Evolutionary conservation across 345 rosid genomes (phyloP).

Genomic region (Eucalyptus melliodora): DNA sequence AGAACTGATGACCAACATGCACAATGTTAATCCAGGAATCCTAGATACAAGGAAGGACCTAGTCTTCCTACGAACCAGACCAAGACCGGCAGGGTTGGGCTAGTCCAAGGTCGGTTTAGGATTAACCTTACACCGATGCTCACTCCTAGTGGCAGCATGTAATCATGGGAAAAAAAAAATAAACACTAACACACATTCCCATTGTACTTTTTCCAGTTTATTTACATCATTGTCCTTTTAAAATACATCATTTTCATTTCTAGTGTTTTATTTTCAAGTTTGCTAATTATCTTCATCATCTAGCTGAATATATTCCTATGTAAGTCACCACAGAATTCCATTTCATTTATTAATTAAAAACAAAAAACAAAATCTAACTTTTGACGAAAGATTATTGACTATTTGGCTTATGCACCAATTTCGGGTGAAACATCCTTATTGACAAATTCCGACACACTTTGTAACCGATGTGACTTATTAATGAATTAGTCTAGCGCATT

Average conservation of each 20-base stretch:
- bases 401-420: not conserved
- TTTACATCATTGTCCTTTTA: not conserved
- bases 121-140: accelerated
- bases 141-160: not conserved
- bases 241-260: not conserved
- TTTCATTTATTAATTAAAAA: not conserved
- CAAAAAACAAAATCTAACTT: too few species aligned
- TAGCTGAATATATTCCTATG: not conserved
- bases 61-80: too few species aligned
- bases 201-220: not conserved
- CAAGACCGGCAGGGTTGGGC: accelerated
- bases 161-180: not conserved
- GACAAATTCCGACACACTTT: not conserved
- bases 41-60: accelerated
- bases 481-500: not conserved
- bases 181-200: not conserved
- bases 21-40: accelerated
- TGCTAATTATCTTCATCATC: not conserved
- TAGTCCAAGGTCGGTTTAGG: accelerated
- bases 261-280: not conserved
- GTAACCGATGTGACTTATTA: not conserved
- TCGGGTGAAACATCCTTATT: not conserved
- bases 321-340: not conserved
- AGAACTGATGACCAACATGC: accelerated
- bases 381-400: not conserved